Base-by-base conservation (phyloP, 2,329 filamentous ascomycete species). In the Pestalotiopsis fici region DNA sequence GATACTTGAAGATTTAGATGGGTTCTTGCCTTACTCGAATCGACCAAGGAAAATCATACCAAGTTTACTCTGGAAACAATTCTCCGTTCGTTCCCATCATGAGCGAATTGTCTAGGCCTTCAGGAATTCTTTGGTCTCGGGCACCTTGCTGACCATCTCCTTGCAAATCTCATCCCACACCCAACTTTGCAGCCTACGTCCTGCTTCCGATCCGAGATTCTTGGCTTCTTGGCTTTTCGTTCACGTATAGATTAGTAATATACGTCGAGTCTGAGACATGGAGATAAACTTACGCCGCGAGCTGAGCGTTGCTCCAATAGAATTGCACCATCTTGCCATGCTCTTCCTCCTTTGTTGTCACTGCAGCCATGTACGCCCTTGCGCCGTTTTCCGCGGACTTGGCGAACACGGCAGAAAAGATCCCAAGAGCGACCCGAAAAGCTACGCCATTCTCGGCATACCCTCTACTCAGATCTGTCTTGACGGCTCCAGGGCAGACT, bases 321-420 rank as follows among this genome's bases (percentile, higher is more conserved):
- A 74, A 75, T 23, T 69, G 69, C 43, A 74, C 67, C 39, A 72
- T 74, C 56, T 73, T 73, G 2, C 72, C 72, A 66, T 76, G 72
- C 18, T 75, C 71, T 12, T 35, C 65, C 55, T 76, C 74, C 54
- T 69, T 69, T 1, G 72, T 73, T 23, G 67, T 35, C 7, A 67
- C 71, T 7, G 69, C 67, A 3, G 71, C 69, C 7, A 75, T 55
- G 43, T 74, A 69, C 13, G 73, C 72, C 31, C 74, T 72, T n/a
- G 74, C 74, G 15, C 74, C 74, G 31, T 72, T 69, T 39, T 69
- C 70, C 5, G 72, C n/a, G 31, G 72, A 71, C 67, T 76, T 76
- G n/a, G 47, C 70, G 27, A 74, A 69, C 12, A 74, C 27, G 0
- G 31, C 67, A 2, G 35, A 27, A 62, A 72, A 73, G n/a, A 73